Evolutionary conservation across 139 green algal species (phyloP), one percentile per base, ranked within the genome.

Genomic region (Raphidocelis subcapitata): DNA sequence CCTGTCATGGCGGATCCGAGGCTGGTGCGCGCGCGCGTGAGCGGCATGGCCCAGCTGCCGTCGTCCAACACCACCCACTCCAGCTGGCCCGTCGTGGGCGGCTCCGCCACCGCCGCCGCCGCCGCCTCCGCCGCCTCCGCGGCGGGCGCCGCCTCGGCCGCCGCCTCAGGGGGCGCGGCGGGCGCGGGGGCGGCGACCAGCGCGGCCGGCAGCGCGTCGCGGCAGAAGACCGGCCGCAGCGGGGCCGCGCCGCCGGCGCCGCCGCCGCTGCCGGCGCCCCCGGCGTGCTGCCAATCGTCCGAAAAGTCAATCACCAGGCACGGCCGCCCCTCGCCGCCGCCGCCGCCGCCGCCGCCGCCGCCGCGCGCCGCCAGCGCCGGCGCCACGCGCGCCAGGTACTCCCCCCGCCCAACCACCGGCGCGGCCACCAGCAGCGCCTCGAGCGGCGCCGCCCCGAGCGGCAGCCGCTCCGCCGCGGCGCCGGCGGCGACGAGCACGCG

Each of bases 31-130:
- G 41, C 69, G 12, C 69, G 69, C 29, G 31, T 75, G 8, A 75
- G 2, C 44, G 69, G 69, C 10, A 75, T 75, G 12, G 69, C 69
- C 69, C 69, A 75, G 35, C 69, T 67, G 28, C 56, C 69, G 35
- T 32, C 20, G 10, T 75, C 57, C 5, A 67, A 37, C 26, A 75
- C 65, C 0, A 41, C 57, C 69, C 69, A 75, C n/a, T 60, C 46
- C 28, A 75, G 28, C 12, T 67, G 56, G 2, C 69, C 69, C 24
- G 20, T 55, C 8, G 52, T 59, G 12, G 23, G 20, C 20, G 52
- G 52, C 52, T 59, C 52, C 12, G 4, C 12, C 20, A 5, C 20
- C 24, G 52, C 16, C 23, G 52, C 12, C 12, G 23, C 23, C 20
- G 23, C 23, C 12, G 12, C 20, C 12, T 10, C 4, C 52, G 52